Percentiles rank a stretch among this genome's conserved stretches.
These are phyloP conservation scores for Biscogniauxia sp. DNA, from an alignment of 2,329 filamentous ascomycete genomes.

Conservation along the genomic window DNA sequence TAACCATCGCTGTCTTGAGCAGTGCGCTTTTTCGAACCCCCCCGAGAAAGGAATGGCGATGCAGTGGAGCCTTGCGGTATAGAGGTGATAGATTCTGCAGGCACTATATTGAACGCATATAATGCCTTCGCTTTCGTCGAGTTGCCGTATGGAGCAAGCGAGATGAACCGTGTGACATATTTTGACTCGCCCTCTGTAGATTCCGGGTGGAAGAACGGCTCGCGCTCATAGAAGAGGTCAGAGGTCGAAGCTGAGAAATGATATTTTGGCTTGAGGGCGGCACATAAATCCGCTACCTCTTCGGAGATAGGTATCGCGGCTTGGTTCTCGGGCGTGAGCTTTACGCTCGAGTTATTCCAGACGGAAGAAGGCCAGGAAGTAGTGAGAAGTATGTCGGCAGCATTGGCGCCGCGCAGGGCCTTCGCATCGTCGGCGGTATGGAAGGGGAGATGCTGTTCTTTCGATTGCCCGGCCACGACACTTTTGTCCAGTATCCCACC, in stretches of 20 bases:
- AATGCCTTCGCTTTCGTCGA: slow-evolving; percentile 73
- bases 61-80: slow-evolving; percentile 71
- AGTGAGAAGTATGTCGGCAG: slow-evolving; percentile 83
- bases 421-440: slow-evolving; percentile 78
- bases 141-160: slow-evolving; percentile 77
- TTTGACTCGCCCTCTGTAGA: slow-evolving; percentile 47
- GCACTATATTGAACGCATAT: slow-evolving; percentile 74
- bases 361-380: slow-evolving; percentile 79
- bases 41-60: slow-evolving; percentile 62
- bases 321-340: slow-evolving; percentile 53
- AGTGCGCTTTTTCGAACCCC: slow-evolving; percentile 56
- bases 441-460: slow-evolving; percentile 72
- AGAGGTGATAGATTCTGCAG: slow-evolving; percentile 55
- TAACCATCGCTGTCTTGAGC: slow-evolving; percentile 44
- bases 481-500: slow-evolving; percentile 69
- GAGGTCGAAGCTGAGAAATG: slow-evolving; percentile 72
- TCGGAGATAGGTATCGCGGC: slow-evolving; percentile 54
- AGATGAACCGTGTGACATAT: slow-evolving; percentile 83
- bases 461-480: slow-evolving; percentile 60
- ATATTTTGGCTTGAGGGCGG: slow-evolving; percentile 82
- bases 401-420: slow-evolving; percentile 70
- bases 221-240: slow-evolving; percentile 79
- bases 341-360: slow-evolving; percentile 63
- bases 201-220: slow-evolving; percentile 77
- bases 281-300: slow-evolving; percentile 74